Base-by-base conservation (phyloP, 305 asterid species). In the Petunia hybrid region DNA sequence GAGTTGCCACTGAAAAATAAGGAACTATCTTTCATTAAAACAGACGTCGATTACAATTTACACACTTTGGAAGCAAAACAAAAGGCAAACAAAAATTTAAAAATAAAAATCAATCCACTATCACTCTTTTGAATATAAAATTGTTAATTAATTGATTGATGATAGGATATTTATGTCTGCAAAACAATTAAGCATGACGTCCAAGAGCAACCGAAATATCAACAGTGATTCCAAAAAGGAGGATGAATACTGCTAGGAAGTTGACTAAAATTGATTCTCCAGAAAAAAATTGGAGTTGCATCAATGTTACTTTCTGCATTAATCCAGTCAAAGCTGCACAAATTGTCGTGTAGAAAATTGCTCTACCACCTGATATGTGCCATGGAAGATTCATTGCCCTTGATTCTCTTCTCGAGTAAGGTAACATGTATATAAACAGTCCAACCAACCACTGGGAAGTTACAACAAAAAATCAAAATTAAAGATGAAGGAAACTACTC, bases 261-360 rank as follows among this genome's bases (percentile, higher is more conserved):
- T 94, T 94, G 46, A 92, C 70, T 3, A 91, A 38, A 56, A 81
- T 83, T 22, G 86, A 80, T 85, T 94, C 97, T 4, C 81, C 83
- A 6, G 83, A 76, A 38, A 79, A 74, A 16, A 80, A 70, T 48
- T 84, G 79, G 60, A 84, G 85, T 75, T 77, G 68, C 86, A 90
- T 45, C 62, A 81, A 76, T 1, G 92, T 84, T 6, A 43, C 85
- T 80, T 89, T 94, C 89, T 92, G 82, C 97, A 90, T 92, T 66
- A 94, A 75, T 48, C 98, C 98, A 0, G 97, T 92, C 81, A 86
- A 46, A 1, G 96, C 96, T 1, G 97, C 74, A 51, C 90, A 86
- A 75, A 92, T 91, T 78, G 92, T 90, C 98, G 91, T 92, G 63
- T 87, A 91, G 10, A 90, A 36, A 1, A 92, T 87, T 31, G 87